These are phyloP conservation scores for Lichtheimia ramosa DNA, from an alignment of 371 early-diverging fungal species.

Conservation along the genomic window DNA sequence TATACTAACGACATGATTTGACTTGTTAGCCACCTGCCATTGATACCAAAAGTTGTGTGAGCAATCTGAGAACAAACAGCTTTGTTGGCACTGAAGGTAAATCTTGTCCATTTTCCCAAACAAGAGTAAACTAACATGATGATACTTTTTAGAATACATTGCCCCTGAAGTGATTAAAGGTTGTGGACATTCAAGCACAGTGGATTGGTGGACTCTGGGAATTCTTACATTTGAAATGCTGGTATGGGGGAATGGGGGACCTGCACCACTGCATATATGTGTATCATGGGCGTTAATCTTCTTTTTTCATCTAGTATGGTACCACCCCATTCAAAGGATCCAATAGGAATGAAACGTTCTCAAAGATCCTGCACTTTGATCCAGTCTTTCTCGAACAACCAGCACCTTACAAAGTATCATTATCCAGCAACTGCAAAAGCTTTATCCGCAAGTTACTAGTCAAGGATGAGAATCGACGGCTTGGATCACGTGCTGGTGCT, in stretches of 20 bases:
- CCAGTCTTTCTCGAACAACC: constrained; percentile 71
- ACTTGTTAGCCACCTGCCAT: constrained; percentile 55
- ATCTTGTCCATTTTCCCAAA: neutral
- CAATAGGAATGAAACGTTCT: constrained; percentile 84
- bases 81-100: constrained; percentile 95
- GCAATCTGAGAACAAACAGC: constrained; percentile 87
- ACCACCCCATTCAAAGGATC: constrained; percentile 92
- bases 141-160: constrained; percentile 76
- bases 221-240: constrained; percentile 97
- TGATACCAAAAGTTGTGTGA: constrained; percentile 88
- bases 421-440: constrained; percentile 62
- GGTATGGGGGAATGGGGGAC: constrained; percentile 39
- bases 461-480: constrained; percentile 83
- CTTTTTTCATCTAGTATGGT: constrained; percentile 51
- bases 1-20: neutral
- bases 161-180: constrained; percentile 95
- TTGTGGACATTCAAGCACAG: constrained; percentile 89
- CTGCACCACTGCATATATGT: neutral
- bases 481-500: constrained; percentile 90
- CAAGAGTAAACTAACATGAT: neutral
- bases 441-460: constrained; percentile 81
- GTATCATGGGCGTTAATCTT: neutral
- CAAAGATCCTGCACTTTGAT: constrained; percentile 78
- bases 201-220: constrained; percentile 99
- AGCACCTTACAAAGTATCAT: constrained; percentile 26